Percentiles rank a stretch among this genome's conserved stretches.
phyloP scores from a whole-genome alignment of 345 rosid species.

The Camelina sativa region DNA sequence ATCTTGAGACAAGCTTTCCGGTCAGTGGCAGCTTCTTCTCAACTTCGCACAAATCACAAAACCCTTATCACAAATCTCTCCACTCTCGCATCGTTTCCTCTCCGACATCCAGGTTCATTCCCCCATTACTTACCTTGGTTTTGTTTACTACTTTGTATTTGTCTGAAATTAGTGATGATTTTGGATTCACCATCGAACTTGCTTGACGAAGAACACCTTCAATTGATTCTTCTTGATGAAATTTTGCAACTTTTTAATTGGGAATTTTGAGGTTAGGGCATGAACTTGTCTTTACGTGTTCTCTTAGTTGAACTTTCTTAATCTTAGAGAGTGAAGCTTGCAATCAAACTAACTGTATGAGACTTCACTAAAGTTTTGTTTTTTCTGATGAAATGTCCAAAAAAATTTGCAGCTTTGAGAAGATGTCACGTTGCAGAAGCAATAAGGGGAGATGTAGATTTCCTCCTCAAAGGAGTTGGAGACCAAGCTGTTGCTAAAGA shows the following conservation, averaged over 20 bases:
- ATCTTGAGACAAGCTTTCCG: constrained; percentile 54
- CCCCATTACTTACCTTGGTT: not conserved
- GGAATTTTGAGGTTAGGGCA: not conserved
- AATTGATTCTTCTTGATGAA: constrained; percentile 1
- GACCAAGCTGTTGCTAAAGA: constrained; percentile 67
- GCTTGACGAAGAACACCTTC: not conserved
- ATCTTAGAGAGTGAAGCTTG: not conserved
- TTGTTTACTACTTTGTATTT: not conserved
- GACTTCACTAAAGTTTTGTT: not conserved
- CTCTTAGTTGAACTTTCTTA: not conserved
- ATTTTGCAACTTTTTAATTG: not conserved
- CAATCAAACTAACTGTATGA: not conserved
- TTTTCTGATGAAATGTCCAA: constrained; percentile 4
- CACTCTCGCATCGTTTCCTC: constrained; percentile 27
- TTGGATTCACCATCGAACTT: constrained; percentile 28
- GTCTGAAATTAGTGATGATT: not conserved
- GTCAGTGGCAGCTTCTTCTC: constrained; percentile 49
- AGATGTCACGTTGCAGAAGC: constrained; percentile 66
- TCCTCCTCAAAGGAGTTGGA: constrained; percentile 59
- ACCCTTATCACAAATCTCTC: constrained; percentile 32
- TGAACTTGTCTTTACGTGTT: not conserved
- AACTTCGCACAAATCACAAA: constrained; percentile 26
- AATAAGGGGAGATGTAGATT: constrained; percentile 62
- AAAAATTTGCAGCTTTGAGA: constrained; percentile 51
- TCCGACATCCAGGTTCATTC: constrained; percentile 54